Conservation (phyloP, 1,284 basidiomycete species). For the Apiotrichum siamense region DNA sequence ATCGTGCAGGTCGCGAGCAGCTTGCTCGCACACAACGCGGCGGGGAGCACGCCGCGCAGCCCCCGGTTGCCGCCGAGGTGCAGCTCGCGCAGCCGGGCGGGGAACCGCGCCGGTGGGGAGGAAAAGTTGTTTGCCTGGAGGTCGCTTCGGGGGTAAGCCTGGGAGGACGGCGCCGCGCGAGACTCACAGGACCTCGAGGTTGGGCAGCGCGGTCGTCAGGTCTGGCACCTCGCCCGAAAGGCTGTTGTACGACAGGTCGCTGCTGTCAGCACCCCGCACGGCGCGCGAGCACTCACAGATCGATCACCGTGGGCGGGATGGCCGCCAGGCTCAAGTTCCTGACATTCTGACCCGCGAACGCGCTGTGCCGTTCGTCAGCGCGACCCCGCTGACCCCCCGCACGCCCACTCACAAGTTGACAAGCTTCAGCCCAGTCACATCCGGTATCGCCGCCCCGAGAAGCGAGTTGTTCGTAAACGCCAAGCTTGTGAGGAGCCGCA, state of each 20-base stretch:
- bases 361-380: neutral
- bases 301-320: neutral
- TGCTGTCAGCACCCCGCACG: constrained; percentile 11
- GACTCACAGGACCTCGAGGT: constrained; percentile 28
- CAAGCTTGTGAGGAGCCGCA: neutral
- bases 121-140: constrained; percentile 4
- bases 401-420: neutral
- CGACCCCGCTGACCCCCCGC: no score
- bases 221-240: constrained; percentile 31
- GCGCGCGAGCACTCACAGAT: neutral
- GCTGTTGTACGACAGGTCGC: constrained; percentile 41
- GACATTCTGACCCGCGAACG: neutral
- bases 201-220: constrained; percentile 22
- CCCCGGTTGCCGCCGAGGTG: neutral
- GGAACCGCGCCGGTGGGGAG: neutral
- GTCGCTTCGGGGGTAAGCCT: no score
- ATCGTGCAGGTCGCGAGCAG: neutral
- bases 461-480: neutral
- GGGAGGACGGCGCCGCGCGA: no score
- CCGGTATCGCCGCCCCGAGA: neutral
- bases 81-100: neutral
- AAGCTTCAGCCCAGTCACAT: neutral
- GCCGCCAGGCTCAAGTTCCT: neutral
- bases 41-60: neutral
- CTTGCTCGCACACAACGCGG: neutral